Evolutionary conservation across 768 basidiomycete genomes (phyloP).

Genomic region (Trametes cingulata): DNA sequence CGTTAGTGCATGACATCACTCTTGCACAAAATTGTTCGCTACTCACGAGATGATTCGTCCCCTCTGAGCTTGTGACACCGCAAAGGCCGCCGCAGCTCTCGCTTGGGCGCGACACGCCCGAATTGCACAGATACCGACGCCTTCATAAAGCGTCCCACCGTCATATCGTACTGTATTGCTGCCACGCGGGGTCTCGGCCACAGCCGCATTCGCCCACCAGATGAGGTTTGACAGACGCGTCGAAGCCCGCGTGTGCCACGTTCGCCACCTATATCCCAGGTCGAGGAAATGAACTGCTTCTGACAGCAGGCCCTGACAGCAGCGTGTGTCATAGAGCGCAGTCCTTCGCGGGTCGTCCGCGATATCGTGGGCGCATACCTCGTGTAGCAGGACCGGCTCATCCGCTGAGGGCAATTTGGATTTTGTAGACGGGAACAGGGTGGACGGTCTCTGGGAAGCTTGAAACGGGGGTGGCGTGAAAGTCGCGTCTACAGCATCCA

Average conservation of each 20-base stretch:
- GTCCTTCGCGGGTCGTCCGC: background rate
- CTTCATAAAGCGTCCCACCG: background rate
- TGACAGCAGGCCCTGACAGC: background rate
- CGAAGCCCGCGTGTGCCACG: background rate
- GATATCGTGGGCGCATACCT: too few relatives aligned
- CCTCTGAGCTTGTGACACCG: constrained; percentile 3
- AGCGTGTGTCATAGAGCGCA: background rate
- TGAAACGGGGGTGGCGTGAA: too few relatives aligned
- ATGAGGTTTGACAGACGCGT: background rate
- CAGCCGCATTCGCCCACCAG: background rate
- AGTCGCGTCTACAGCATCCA: too few relatives aligned
- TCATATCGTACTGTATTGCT: constrained; percentile 1
- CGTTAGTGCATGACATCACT: constrained; percentile 9
- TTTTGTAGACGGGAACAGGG: too few relatives aligned
- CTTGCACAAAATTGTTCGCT: too few relatives aligned
- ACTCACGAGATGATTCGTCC: constrained; percentile 1
- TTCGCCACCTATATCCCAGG: constrained; percentile 9
- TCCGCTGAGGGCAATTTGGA: too few relatives aligned
- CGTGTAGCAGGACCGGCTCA: too few relatives aligned
- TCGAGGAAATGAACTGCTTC: background rate
- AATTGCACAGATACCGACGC: background rate
- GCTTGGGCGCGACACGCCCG: background rate
- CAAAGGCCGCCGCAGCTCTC: background rate
- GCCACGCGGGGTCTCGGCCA: constrained; percentile 7
- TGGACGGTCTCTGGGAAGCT: too few relatives aligned